Evolutionary conservation across 179 eudicot species (phyloP).

Genomic region (Camellia oleifera): DNA sequence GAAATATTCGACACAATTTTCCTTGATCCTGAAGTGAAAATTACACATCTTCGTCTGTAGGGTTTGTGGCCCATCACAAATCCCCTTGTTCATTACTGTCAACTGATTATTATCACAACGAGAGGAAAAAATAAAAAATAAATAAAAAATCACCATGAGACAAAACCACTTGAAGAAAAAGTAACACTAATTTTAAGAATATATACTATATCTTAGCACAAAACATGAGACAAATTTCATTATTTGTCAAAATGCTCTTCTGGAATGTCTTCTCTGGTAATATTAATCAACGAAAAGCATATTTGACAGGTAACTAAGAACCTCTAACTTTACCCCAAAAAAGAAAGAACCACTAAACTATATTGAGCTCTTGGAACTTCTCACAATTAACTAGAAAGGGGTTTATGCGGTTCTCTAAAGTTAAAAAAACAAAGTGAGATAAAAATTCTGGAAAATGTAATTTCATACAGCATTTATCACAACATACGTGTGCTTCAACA

Average conservation of each 20-base stretch:
- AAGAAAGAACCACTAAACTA: too few relatives aligned
- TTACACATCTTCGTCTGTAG: constrained; percentile 36
- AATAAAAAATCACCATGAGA: not conserved
- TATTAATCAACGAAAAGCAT: not conserved
- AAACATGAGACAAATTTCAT: too few relatives aligned
- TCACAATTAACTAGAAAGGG: too few relatives aligned
- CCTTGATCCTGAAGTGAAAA: constrained; percentile 73
- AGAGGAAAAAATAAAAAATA: not conserved
- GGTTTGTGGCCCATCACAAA: constrained; percentile 21
- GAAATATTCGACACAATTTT: constrained; percentile 71
- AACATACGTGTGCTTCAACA: not conserved
- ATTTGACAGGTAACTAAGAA: not conserved
- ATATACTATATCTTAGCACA: not conserved
- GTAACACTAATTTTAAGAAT: not conserved
- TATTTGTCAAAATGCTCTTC: not conserved
- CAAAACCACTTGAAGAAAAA: not conserved
- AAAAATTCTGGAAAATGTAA: not conserved
- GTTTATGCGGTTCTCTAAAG: not conserved
- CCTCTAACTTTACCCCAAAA: not conserved
- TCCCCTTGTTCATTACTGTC: constrained; percentile 61
- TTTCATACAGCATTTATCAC: not conserved
- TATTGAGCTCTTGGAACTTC: too few relatives aligned
- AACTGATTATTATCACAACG: constrained; percentile 41
- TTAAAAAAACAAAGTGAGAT: not conserved
- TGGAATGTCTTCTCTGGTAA: not conserved